These are phyloP conservation scores for Suhomyces faveliae DNA, from an alignment of 805 yeast genomes.

Conservation along the genomic window DNA sequence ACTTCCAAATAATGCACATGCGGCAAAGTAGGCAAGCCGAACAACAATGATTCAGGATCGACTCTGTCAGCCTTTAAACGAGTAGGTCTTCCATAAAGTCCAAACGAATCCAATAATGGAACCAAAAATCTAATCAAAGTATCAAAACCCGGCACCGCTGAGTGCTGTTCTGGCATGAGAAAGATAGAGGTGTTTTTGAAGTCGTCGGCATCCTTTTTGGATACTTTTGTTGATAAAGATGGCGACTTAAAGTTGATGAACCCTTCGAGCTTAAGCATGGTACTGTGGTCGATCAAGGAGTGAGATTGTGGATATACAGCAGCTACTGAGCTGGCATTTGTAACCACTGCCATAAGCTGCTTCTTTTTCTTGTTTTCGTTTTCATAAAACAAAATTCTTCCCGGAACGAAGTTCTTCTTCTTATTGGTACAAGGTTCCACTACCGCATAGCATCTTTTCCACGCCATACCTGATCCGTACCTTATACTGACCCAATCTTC, in stretches of 20 bases:
- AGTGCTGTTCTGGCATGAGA: conserved; percentile 45
- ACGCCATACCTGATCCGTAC: conserved; percentile 97
- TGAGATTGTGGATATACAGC: conserved; percentile 93
- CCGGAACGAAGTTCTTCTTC: conserved; percentile 49
- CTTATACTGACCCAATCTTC: conserved; percentile 95
- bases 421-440: conserved; percentile 66
- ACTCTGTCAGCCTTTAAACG: conserved; percentile 42
- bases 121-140: conserved; percentile 44
- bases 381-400: conserved; percentile 78
- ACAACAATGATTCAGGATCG: conserved; percentile 40
- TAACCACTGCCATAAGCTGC: conserved; percentile 75
- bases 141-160: conserved; percentile 49
- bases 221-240: conserved; percentile 29
- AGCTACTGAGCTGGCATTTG: conserved; percentile 66
- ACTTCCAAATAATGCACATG: conserved; percentile 42
- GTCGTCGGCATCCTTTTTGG: conserved; percentile 31
- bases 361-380: conserved; percentile 72
- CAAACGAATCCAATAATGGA: conserved; percentile 43
- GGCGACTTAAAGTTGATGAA: conserved; percentile 57
- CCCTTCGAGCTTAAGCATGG: conserved; percentile 89
- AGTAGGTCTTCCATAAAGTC: conserved; percentile 46
- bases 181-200: conserved; percentile 42
- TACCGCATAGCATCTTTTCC: conserved; percentile 93
- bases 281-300: conserved; percentile 76
- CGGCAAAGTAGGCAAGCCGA: conserved; percentile 47